Base-by-base conservation (phyloP, 177 flowering plant genomes). In the Tripterygium wilfordii region DNA sequence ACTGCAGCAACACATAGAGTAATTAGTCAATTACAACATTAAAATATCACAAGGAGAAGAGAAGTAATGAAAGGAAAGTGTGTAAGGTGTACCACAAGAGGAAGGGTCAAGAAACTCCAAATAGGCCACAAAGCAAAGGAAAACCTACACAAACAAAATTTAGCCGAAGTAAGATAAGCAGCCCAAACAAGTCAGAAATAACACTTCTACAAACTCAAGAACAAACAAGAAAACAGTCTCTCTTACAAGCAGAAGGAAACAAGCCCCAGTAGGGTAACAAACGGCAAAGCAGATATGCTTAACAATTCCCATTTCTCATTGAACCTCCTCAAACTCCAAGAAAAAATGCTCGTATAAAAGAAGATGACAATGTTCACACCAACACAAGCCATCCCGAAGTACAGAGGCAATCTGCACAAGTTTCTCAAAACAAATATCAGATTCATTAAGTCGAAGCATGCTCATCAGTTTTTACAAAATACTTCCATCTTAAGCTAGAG, bases 91-190 rank as follows among this genome's bases (percentile, higher is more conserved):
- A 89, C 95, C 84, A 89, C 68, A 61, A 89, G 88, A 62, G 94
- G 95, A 26, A 86, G 71, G 49, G 90, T 77, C 72, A 89, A 63
- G 77, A 86, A 77, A 65, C 83, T 68, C 97, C 97, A 89, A 31
- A 89, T 77, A 35, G 97, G 95, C 97, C 95, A 89, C 61, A 89
- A 52, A 42, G 97, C 86, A 71, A 72, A 74, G 23, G 79, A 63
- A 40, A 86, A 72, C 71, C 97, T 89, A 78, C 51, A 65, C 48
- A 36, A 49, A 13, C 36, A 51, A 29, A 17, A 17, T 40, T 50
- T 26, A 57, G 59, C 38, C 41, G 24, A 33, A 56, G 40, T 15
- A 43, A 23, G 35, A 28, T 28, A 17, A 48, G 36, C 26, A 19
- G 13, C 21, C 37, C 21, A 8, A 51, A 15, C 20, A 20, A 7